Evolutionary conservation across 2,329 filamentous ascomycete genomes (phyloP).

Genomic region (Fusarium marasasianum): DNA sequence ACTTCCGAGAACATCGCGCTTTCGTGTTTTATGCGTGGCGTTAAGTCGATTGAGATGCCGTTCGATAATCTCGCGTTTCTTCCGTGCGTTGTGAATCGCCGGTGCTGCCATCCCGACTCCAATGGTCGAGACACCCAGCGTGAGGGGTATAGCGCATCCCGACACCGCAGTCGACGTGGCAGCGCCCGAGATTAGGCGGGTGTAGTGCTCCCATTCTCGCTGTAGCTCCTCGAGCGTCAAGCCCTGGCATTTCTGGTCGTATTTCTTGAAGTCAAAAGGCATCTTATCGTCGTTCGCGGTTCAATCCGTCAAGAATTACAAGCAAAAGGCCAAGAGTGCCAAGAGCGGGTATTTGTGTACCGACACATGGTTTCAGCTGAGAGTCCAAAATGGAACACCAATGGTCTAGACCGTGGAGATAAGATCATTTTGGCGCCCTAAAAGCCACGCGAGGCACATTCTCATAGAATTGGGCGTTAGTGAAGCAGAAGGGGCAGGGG

Average conservation of each 20-base stretch:
- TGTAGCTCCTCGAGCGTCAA: slow-evolving; percentile 51
- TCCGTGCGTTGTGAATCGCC: slow-evolving; percentile 53
- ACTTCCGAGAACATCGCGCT: slow-evolving; percentile 52
- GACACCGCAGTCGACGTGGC: slow-evolving; percentile 53
- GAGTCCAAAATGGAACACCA: not conserved
- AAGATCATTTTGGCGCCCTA: not conserved
- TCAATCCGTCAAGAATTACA: fast-evolving
- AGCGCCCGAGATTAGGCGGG: slow-evolving; percentile 51
- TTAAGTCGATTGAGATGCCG: slow-evolving; percentile 48
- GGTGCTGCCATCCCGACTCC: slow-evolving; percentile 52
- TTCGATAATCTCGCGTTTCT: slow-evolving; percentile 54
- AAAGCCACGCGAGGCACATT: slow-evolving; percentile 23
- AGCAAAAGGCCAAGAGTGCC: not conserved
- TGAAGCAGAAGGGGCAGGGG: fast-evolving
- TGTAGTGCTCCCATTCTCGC: slow-evolving; percentile 55
- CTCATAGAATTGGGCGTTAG: not conserved
- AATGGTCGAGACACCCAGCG: slow-evolving; percentile 51
- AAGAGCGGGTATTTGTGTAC: not conserved
- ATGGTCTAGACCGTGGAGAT: not conserved
- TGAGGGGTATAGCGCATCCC: slow-evolving; percentile 51
- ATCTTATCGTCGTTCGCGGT: slow-evolving; percentile 33
- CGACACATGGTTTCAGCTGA: not conserved
- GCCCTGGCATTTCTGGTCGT: slow-evolving; percentile 50
- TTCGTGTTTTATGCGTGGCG: slow-evolving; percentile 50
- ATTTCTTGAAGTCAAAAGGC: slow-evolving; percentile 54